Percentiles rank a stretch among this genome's conserved stretches.
These are phyloP conservation scores for Phaeosphaeriaceae sp. DNA, from an alignment of 2,329 filamentous ascomycete species.

Conservation along the genomic window DNA sequence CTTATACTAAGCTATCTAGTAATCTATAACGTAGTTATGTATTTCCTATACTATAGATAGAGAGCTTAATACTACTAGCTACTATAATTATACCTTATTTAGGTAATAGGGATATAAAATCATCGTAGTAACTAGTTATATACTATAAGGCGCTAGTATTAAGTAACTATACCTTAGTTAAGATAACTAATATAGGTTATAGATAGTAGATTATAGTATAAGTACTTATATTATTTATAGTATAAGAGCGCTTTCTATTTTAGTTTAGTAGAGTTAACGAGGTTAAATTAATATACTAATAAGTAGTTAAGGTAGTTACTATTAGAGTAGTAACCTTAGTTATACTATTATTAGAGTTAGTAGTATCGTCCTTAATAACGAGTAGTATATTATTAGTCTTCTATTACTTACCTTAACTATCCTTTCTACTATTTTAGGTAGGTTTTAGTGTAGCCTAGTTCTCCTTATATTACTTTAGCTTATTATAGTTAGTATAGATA, in stretches of 20 bases:
- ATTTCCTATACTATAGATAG: conserved; percentile 4
- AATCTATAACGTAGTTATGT: conserved; percentile 4
- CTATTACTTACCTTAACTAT: neutral
- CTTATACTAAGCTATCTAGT: conserved; percentile 3
- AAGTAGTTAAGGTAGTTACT: too few relatives aligned
- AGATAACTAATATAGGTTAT: neutral
- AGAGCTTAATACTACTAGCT: conserved; percentile 9
- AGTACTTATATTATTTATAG: too few relatives aligned
- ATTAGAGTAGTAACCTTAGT: neutral
- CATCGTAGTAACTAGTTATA: conserved; percentile 9
- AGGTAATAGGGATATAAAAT: conserved; percentile 6
- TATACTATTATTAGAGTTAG: neutral
- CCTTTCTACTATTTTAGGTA: neutral
- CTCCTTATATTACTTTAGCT: conserved; percentile 9
- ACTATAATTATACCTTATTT: conserved; percentile 5
- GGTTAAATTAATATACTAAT: too few relatives aligned
- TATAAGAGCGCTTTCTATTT: too few relatives aligned
- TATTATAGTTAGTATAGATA: conserved; percentile 9
- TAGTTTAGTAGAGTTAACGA: too few relatives aligned
- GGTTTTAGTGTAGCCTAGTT: neutral
- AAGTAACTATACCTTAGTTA: conserved; percentile 6
- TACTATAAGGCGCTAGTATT: conserved; percentile 13
- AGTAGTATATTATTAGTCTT: neutral
- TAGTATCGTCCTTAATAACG: neutral
- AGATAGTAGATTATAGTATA: conserved; percentile 1